Conservation (phyloP, 73 alveolate genomes). For the Effrenium voratum region DNA sequence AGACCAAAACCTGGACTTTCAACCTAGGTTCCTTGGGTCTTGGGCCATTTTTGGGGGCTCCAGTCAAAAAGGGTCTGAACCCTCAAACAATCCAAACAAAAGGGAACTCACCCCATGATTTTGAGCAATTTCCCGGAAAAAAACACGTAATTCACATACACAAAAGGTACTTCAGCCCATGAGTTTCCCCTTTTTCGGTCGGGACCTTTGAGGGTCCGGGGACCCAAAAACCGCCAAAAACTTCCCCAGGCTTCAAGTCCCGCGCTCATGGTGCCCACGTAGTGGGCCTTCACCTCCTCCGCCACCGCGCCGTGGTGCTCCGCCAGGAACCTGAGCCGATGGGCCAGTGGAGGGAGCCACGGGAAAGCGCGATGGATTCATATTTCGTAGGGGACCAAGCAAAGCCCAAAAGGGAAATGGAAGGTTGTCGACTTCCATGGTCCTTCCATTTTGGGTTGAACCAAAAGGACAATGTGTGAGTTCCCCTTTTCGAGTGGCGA, state of each 20-base stretch:
- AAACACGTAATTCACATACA: neutral
- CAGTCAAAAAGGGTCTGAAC: neutral
- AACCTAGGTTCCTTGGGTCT: too few relatives aligned
- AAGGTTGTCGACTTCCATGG: neutral
- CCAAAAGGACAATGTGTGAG: neutral
- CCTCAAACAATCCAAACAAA: neutral
- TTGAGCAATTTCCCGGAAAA: neutral
- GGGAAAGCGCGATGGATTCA: too few relatives aligned
- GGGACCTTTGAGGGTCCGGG: neutral
- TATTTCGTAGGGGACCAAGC: too few relatives aligned
- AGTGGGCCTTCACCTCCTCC: slow-evolving; percentile 67
- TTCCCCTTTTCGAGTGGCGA: too few relatives aligned
- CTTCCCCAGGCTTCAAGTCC: neutral
- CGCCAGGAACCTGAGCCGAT: slow-evolving; percentile 33
- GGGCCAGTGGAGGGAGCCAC: too few relatives aligned
- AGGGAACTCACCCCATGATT: neutral
- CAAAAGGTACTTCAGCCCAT: neutral
- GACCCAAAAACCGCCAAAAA: neutral
- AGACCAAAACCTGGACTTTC: too few relatives aligned
- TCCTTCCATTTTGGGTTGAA: neutral
- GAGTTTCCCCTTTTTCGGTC: too few relatives aligned
- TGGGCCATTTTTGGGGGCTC: too few relatives aligned
- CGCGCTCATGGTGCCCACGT: slow-evolving; percentile 67
- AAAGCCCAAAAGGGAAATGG: too few relatives aligned
- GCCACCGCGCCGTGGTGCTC: slow-evolving; percentile 79